phyloP scores from a whole-genome alignment of 306 rosid genomes.

The Cucurbita moschata region DNA sequence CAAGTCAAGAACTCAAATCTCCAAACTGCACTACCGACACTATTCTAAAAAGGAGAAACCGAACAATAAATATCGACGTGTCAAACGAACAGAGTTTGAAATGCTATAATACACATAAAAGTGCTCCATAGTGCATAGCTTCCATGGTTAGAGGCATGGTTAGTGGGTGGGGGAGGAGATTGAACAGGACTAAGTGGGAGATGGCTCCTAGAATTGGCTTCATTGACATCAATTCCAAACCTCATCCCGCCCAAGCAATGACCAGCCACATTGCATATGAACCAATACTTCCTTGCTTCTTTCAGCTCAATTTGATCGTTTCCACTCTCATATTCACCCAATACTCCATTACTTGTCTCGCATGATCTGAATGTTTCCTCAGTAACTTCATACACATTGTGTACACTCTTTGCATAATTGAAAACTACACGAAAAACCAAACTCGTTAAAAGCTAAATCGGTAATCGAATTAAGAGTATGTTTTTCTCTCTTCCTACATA shows the following conservation, averaged over 20 bases:
- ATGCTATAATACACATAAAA: neutral
- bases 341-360: constrained; percentile 14
- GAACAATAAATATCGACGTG: too few species aligned
- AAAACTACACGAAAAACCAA: constrained; percentile 11
- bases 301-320: constrained; percentile 14
- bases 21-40: too few species aligned
- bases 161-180: constrained; percentile 5
- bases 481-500: too few species aligned
- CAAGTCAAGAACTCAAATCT: too few species aligned
- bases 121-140: neutral
- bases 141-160: neutral
- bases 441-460: too few species aligned
- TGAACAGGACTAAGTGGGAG: neutral
- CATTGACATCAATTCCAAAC: constrained; percentile 13
- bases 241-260: constrained; percentile 33
- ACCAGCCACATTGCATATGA: constrained; percentile 19
- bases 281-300: constrained; percentile 25
- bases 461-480: too few species aligned
- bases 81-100: neutral
- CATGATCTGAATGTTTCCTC: constrained; percentile 23
- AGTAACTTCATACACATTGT: constrained; percentile 16
- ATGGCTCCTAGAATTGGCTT: neutral
- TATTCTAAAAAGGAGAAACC: too few species aligned
- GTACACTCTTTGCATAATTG: constrained; percentile 18
- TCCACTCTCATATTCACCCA: constrained; percentile 21